Percentiles rank a stretch among this genome's conserved stretches.
These are phyloP conservation scores for Cercospora zeae-maydis DNA, from an alignment of 2,329 filamentous ascomycete species.

Conservation along the genomic window DNA sequence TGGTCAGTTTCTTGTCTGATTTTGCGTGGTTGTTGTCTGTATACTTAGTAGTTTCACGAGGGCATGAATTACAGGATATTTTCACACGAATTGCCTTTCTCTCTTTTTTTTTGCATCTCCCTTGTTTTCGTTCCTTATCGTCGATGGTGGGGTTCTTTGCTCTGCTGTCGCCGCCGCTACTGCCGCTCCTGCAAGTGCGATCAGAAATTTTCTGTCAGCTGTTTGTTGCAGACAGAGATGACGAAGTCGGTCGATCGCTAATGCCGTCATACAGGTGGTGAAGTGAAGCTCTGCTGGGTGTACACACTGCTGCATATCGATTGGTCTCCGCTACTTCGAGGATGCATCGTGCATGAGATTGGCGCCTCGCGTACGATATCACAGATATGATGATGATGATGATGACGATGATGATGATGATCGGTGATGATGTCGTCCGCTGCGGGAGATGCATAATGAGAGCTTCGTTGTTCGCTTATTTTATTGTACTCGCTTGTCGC, in stretches of 20 bases:
- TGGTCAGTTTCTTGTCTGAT: not conserved
- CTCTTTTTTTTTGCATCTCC: not conserved
- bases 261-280: not conserved
- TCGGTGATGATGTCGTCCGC: too few species aligned
- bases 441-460: too few species aligned
- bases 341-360: too few species aligned
- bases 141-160: not conserved
- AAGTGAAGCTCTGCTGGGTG: too few species aligned
- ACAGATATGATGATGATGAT: too few species aligned
- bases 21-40: not conserved
- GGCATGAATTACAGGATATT: constrained; percentile 10
- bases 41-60: constrained; percentile 6
- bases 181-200: not conserved
- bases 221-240: not conserved
- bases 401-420: too few species aligned
- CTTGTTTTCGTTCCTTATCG: not conserved
- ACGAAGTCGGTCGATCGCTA: not conserved
- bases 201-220: not conserved
- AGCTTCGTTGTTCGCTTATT: too few species aligned
- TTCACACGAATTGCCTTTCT: not conserved
- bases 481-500: too few species aligned
- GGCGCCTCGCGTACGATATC: too few species aligned
- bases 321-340: too few species aligned
- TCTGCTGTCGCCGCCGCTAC: too few species aligned
- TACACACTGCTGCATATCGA: too few species aligned